phyloP scores from a whole-genome alignment of 23 red algal genomes.

The Porphyridium purpureum region DNA sequence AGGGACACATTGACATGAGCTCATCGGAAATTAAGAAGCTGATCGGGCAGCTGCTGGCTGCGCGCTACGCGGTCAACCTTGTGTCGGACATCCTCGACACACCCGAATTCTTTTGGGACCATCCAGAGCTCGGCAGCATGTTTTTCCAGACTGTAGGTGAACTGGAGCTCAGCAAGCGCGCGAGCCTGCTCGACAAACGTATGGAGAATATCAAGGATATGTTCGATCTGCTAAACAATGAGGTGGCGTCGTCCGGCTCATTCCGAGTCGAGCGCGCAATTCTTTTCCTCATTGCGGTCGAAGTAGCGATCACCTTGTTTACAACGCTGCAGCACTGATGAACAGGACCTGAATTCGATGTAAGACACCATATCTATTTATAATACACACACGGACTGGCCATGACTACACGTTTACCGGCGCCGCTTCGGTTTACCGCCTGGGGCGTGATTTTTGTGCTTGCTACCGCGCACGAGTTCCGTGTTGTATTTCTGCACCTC shows the following conservation, averaged over 20 bases:
- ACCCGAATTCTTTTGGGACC: constrained; percentile 89
- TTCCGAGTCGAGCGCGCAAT: constrained; percentile 77
- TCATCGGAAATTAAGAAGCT: constrained; percentile 27
- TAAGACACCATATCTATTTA: too few species aligned
- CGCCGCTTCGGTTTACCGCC: too few species aligned
- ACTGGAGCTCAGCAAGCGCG: constrained; percentile 62
- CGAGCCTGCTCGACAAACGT: constrained; percentile 46
- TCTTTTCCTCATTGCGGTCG: constrained; percentile 75
- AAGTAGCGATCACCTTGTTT: constrained; percentile 48
- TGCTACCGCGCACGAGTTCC: too few species aligned
- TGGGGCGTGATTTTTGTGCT: too few species aligned
- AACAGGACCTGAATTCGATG: too few species aligned
- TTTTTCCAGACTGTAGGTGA: constrained; percentile 38
- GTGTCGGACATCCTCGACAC: constrained; percentile 90
- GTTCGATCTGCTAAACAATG: constrained; percentile 82
- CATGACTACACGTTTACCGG: too few species aligned
- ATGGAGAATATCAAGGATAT: constrained; percentile 72
- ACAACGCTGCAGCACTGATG: too few species aligned
- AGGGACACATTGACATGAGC: constrained; percentile 45
- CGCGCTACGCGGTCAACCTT: constrained; percentile 64
- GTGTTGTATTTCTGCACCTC: too few species aligned
- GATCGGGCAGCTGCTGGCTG: constrained; percentile 73
- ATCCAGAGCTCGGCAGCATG: constrained; percentile 49
- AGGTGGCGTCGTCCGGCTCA: constrained; percentile 35
- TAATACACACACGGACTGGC: too few species aligned